These are phyloP conservation scores for Cryptococcus hybrid DNA, from an alignment of 1,284 basidiomycete genomes.

Conservation along the genomic window DNA sequence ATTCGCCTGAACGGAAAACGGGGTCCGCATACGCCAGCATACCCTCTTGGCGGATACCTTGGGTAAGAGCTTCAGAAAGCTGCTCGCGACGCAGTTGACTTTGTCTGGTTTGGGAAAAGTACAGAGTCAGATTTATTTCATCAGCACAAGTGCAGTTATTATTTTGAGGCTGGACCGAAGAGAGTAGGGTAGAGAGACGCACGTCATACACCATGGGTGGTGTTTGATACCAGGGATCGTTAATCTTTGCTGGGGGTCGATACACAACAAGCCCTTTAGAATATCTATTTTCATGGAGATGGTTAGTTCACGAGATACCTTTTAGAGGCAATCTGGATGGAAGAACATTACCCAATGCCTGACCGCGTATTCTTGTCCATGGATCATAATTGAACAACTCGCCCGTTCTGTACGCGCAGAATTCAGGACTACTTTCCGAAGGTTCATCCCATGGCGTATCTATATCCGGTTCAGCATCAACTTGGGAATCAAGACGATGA, in stretches of 20 bases:
- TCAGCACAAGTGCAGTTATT: neutral
- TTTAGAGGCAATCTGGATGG: too few relatives aligned
- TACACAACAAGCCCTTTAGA: conserved; percentile 67
- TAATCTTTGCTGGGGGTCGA: conserved; percentile 69
- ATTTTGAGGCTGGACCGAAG: too few relatives aligned
- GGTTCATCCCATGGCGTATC: conserved; percentile 99
- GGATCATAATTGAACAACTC: conserved; percentile 73
- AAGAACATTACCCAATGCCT: conserved; percentile 61
- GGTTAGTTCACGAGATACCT: too few relatives aligned
- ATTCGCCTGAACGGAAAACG: conserved; percentile 42
- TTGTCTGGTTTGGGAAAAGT: conserved; percentile 52
- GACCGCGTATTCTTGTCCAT: conserved; percentile 69
- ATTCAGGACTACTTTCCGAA: conserved; percentile 75
- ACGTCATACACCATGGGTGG: conserved; percentile 81
- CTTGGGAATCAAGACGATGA: neutral
- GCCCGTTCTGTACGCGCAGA: conserved; percentile 68
- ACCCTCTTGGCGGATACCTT: conserved; percentile 62
- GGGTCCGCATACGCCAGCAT: conserved; percentile 69
- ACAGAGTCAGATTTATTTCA: neutral
- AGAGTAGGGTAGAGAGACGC: conserved; percentile 17
- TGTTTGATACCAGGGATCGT: conserved; percentile 65
- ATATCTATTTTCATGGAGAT: conserved; percentile 56
- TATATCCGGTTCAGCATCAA: conserved; percentile 39
- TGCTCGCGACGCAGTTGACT: conserved; percentile 67
- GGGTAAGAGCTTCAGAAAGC: conserved; percentile 67